Evolutionary conservation across 1,139 yeast genomes (phyloP).

Genomic region (Blastobotrys apis): DNA sequence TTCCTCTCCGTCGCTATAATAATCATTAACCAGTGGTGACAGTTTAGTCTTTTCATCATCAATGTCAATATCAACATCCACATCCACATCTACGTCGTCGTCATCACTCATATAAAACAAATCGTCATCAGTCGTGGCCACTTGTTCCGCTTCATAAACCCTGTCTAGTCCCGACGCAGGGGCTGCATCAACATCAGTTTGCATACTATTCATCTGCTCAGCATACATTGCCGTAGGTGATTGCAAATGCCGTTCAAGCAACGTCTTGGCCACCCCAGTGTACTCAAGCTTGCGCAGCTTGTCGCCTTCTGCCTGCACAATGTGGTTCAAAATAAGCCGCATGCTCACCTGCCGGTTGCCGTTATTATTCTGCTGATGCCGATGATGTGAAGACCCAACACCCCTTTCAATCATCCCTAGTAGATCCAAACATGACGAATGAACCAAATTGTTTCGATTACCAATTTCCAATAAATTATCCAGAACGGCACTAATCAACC

Average conservation of each 20-base stretch:
- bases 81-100: neutral
- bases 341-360: constrained; percentile 34
- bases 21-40: neutral
- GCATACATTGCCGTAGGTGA: constrained; percentile 12
- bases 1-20: neutral
- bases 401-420: constrained; percentile 45
- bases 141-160: neutral
- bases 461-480: constrained; percentile 48
- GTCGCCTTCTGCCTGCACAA: constrained; percentile 44
- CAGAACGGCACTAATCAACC: constrained; percentile 47
- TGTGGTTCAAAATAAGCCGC: constrained; percentile 46
- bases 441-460: constrained; percentile 57
- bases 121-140: constrained; percentile 9
- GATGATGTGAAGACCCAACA: neutral
- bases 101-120: neutral
- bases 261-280: constrained; percentile 12
- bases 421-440: constrained; percentile 72
- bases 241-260: constrained; percentile 11
- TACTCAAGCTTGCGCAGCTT: constrained; percentile 40
- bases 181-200: constrained; percentile 10
- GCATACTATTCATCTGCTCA: constrained; percentile 12
- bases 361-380: neutral
- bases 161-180: neutral
- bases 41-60: neutral
- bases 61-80: too few relatives aligned